Evolutionary conservation across 768 basidiomycete genomes (phyloP), one percentile per base, ranked within the genome.

Genomic region (Pleurotus cornucopiae): DNA sequence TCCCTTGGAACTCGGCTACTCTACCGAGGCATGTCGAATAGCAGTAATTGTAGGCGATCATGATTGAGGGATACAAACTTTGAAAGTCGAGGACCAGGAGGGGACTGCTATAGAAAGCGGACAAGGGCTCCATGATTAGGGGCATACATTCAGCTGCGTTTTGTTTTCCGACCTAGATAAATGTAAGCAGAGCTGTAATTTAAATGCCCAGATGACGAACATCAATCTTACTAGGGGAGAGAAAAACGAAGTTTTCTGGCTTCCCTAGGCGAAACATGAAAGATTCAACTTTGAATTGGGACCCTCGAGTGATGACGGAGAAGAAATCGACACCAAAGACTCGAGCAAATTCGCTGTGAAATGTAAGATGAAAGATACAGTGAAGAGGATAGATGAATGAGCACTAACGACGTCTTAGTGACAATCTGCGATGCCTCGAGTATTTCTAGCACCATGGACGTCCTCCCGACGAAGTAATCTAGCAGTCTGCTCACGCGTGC

Each of bases 11-110:
- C n/a, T 85, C 78, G n/a, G 78, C 76, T 39, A 92, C 76, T 11
- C 95, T 84, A 7, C 97, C 97, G 26, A 99, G 77, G 68, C 95
- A 98, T 2, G 97, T 99, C 23, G 95, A 98, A 67, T 94, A 95
- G 65, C 91, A 94, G 68, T 94, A 94, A 68, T 98, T 98, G 73
- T 99, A 95, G 5, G 94, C 96, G 62, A 98, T 96, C 96, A 98
- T 98, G 58, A 98, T 77, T 0, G 94, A 97, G 0, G 97, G 97
- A 67, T 99, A 99, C 21, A 99, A 78, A 2, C 90, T 94, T 63
- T 97, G 93, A 67, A 98, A 99, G 68, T 99, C 97, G 55, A 99
- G 77, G 0, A 99, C 95, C 37, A 98, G 74, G 11, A 99, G 77
- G 3, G 97, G 97, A 61, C 89, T 89, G 41, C 85, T 89, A 70